phyloP scores from a whole-genome alignment of 345 rosid species.

The Eucalyptus lansdowneana region DNA sequence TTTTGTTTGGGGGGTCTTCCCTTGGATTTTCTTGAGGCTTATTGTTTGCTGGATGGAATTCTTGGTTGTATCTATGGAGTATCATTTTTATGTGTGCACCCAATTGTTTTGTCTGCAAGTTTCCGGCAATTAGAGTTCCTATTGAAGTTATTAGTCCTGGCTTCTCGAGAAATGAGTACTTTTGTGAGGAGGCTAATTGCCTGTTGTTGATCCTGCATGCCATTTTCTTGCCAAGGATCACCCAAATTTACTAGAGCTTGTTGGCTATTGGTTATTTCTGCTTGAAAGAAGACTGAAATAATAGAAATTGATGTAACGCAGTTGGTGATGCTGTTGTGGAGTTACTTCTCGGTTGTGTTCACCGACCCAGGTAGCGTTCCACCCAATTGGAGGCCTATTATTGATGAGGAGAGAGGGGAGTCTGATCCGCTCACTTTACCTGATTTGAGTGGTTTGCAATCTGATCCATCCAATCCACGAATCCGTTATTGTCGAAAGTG shows the following conservation, averaged over 20 bases:
- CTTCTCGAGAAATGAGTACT: neutral
- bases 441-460: conserved; percentile 39
- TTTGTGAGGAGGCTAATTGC: neutral
- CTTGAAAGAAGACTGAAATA: neutral
- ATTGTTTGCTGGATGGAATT: neutral
- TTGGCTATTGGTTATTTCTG: neutral
- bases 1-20: neutral
- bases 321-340: conserved; percentile 92
- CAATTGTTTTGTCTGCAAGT: neutral
- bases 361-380: conserved; percentile 95
- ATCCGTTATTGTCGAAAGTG: conserved; percentile 83
- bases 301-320: conserved; percentile 15
- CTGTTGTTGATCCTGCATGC: neutral
- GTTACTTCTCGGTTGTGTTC: conserved; percentile 91
- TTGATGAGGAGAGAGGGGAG: conserved; percentile 83
- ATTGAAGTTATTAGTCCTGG: neutral
- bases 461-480: conserved; percentile 51
- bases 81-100: neutral
- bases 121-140: neutral
- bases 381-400: conserved; percentile 69
- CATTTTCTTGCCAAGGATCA: neutral
- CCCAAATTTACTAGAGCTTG: neutral
- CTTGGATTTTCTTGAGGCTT: neutral
- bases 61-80: neutral
- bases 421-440: conserved; percentile 55